These are phyloP conservation scores for Raphanus hybrid DNA, from an alignment of 441 rosid species.

Conservation along the genomic window DNA sequence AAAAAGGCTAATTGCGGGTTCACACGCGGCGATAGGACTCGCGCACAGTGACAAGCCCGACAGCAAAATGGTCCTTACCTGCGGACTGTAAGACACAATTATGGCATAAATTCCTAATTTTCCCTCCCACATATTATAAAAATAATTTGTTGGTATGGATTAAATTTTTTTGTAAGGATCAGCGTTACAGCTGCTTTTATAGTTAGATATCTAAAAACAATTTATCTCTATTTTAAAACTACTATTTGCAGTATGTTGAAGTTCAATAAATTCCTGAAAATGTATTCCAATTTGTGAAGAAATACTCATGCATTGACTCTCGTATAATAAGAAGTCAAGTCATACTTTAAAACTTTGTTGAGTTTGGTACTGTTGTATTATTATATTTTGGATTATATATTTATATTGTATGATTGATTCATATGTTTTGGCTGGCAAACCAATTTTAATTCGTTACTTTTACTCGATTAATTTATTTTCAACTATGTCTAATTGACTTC, in stretches of 20 bases:
- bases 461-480: background rate
- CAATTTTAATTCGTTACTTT: background rate
- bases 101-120: too few relatives aligned
- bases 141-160: too few relatives aligned
- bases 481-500: slow-evolving; percentile 21
- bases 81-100: too few relatives aligned
- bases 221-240: background rate
- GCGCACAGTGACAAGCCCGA: too few relatives aligned
- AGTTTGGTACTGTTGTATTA: slow-evolving; percentile 6
- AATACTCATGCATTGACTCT: background rate
- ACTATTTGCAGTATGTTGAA: background rate
- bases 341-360: background rate
- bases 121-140: too few relatives aligned
- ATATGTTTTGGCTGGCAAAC: slow-evolving; percentile 20
- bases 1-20: too few relatives aligned
- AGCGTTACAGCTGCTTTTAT: too few relatives aligned
- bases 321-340: slow-evolving; percentile 18
- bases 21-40: too few relatives aligned
- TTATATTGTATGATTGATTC: slow-evolving; percentile 7
- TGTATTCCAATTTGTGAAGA: background rate
- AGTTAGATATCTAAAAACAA: too few relatives aligned
- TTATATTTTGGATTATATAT: background rate
- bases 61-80: too few relatives aligned
- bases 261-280: background rate
- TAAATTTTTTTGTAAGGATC: too few relatives aligned